Conservation (phyloP, 768 basidiomycete genomes). For the Podaxis sp. region DNA sequence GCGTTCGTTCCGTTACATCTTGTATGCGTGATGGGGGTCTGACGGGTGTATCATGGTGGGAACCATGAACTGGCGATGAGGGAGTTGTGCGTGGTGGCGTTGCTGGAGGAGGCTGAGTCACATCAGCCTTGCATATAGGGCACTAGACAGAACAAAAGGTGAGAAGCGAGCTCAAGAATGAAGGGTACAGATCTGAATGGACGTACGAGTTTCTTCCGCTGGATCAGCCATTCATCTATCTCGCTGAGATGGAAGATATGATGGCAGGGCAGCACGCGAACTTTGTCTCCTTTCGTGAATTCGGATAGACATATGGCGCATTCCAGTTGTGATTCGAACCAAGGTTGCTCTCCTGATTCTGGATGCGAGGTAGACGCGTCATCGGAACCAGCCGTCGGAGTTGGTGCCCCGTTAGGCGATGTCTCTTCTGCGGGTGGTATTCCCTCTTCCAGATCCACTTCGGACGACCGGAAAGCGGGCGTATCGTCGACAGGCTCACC, state of each 20-base stretch:
- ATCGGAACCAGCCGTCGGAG: constrained; percentile 15
- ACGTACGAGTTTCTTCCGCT: constrained; percentile 87
- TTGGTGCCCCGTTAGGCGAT: constrained; percentile 23
- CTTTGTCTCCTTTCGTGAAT: constrained; percentile 85
- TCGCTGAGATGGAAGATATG: constrained; percentile 95
- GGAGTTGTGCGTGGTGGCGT: constrained; percentile 18
- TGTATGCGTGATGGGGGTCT: constrained; percentile 3
- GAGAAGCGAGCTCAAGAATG: constrained; percentile 6
- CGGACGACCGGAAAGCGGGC: constrained; percentile 25
- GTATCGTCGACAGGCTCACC: constrained; percentile 30
- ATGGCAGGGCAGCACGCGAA: constrained; percentile 89
- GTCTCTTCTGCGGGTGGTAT: constrained; percentile 18
- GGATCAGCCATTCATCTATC: constrained; percentile 90
- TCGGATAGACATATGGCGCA: constrained; percentile 92
- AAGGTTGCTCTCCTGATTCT: constrained; percentile 46
- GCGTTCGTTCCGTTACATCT: constrained; percentile 36
- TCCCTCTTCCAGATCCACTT: constrained; percentile 41
- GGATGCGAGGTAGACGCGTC: constrained; percentile 42
- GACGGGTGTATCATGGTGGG: constrained; percentile 16
- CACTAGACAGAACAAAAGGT: constrained; percentile 51
- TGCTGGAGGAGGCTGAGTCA: constrained; percentile 58
- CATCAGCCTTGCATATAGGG: constrained; percentile 90
- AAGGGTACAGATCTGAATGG: constrained; percentile 17
- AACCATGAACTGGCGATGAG: constrained; percentile 17
- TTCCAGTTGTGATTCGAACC: constrained; percentile 82